Percentiles rank a stretch among this genome's conserved stretches.
Evolutionary conservation across 305 asterid genomes (phyloP).

Genomic region (Fraxinus xanthoxyloides): DNA sequence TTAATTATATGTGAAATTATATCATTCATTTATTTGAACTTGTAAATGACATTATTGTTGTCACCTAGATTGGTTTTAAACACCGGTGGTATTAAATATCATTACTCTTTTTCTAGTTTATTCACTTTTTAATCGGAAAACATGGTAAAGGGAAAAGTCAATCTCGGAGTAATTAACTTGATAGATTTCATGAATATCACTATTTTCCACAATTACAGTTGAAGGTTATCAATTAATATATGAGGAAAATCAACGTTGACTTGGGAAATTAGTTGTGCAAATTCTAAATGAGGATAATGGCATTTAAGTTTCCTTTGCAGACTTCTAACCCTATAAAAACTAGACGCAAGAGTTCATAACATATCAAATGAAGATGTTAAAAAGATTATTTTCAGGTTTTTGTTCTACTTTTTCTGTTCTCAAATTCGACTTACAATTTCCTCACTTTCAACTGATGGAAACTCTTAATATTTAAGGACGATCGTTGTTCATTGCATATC

Average conservation of each 20-base stretch:
- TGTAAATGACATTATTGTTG: no score
- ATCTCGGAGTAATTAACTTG: no score
- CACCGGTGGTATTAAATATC: no score
- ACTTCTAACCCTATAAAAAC: not conserved
- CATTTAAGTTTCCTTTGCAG: not conserved
- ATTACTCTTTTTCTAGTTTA: no score
- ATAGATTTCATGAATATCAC: no score
- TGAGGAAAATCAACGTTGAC: not conserved
- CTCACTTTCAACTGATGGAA: not conserved
- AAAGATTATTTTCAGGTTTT: not conserved
- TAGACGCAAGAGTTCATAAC: not conserved
- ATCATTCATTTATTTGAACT: no score
- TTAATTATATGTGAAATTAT: no score
- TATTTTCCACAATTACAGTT: not conserved
- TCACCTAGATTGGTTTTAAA: no score
- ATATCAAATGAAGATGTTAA: not conserved
- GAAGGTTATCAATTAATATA: not conserved
- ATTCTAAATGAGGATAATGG: not conserved
- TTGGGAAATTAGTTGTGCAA: not conserved
- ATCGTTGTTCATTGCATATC: not conserved
- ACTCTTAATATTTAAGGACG: not conserved
- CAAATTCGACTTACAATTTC: not conserved
- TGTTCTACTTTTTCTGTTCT: not conserved
- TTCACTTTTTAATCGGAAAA: not conserved
- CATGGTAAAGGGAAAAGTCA: not conserved